Percentiles rank a stretch among this genome's conserved stretches.
Evolutionary conservation across 2,329 filamentous ascomycete genomes (phyloP).

Genomic region (Calonectria multiphialidica): DNA sequence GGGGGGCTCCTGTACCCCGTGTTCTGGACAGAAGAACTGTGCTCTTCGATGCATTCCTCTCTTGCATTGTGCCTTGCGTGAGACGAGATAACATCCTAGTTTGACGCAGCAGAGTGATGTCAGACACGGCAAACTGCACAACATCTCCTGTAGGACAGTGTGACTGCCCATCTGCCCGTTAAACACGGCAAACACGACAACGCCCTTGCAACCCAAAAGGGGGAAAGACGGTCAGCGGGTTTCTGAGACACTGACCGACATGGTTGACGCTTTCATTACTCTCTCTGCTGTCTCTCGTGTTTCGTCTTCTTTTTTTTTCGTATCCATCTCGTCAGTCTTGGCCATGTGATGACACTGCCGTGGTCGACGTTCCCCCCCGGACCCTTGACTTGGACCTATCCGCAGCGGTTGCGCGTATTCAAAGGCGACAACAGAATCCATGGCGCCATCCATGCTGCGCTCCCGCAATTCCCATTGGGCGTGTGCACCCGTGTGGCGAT

Average conservation of each 20-base stretch:
- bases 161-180: neutral
- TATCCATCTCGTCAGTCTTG: neutral
- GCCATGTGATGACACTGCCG: slow-evolving; percentile 19
- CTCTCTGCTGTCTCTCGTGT: neutral
- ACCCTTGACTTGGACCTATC: neutral
- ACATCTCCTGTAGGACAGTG: neutral
- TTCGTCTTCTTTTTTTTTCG: neutral
- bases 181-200: neutral
- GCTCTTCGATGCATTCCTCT: neutral
- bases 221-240: neutral
- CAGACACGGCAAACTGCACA: slow-evolving; percentile 2
- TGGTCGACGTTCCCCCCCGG: neutral
- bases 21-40: neutral
- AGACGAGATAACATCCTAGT: slow-evolving; percentile 12
- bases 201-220: slow-evolving; percentile 2
- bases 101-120: slow-evolving; percentile 23
- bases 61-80: slow-evolving; percentile 13
- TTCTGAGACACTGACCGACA: neutral
- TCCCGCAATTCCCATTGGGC: slow-evolving; percentile 15
- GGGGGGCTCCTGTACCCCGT: neutral
- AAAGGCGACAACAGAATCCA: neutral
- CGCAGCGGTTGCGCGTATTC: slow-evolving; percentile 2
- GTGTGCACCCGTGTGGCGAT: slow-evolving; percentile 10
- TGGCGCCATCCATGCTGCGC: neutral
- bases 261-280: neutral